Evolutionary conservation across 2,329 filamentous ascomycete species (phyloP).

Genomic region (Xylaria sp.): DNA sequence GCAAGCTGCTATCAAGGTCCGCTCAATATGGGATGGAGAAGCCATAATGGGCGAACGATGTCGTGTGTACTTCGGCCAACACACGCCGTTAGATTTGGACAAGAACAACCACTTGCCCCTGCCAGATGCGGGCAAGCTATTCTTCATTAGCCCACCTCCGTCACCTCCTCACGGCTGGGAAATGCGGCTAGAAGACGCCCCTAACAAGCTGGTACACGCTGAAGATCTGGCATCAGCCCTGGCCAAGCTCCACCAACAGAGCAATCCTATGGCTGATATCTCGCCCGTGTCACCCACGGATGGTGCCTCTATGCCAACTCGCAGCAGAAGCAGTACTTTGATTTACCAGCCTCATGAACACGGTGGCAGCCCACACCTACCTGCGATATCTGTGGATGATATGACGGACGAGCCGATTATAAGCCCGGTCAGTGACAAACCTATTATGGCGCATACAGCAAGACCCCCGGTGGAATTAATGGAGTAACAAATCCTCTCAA

Average conservation of each 20-base stretch:
- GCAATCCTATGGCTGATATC: conserved; percentile 43
- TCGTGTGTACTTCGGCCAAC: conserved; percentile 74
- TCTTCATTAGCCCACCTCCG: conserved; percentile 77
- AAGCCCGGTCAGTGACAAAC: conserved; percentile 51
- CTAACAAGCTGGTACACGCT: conserved; percentile 75
- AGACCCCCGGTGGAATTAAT: conserved; percentile 74
- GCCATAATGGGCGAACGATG: conserved; percentile 75
- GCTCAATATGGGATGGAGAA: conserved; percentile 78
- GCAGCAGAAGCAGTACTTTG: conserved; percentile 72
- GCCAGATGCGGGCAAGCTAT: conserved; percentile 75
- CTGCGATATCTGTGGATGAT: conserved; percentile 74
- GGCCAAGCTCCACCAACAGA: conserved; percentile 65
- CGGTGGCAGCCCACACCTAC: conserved; percentile 65
- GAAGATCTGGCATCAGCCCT: conserved; percentile 75
- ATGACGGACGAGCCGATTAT: conserved; percentile 67
- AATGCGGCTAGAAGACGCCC: conserved; percentile 73
- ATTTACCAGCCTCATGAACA: conserved; percentile 72
- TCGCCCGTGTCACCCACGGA: conserved; percentile 55
- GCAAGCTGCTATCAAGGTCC: conserved; percentile 75
- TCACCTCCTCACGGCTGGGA: conserved; percentile 76
- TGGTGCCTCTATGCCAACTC: conserved; percentile 48
- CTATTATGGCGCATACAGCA: conserved; percentile 68
- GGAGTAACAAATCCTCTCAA: conserved; percentile 46
- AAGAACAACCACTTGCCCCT: conserved; percentile 70
- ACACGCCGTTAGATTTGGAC: conserved; percentile 63